Percentiles rank a stretch among this genome's conserved stretches.
These are phyloP conservation scores for Podospora pseudopauciseta DNA, from an alignment of 495 filamentous ascomycete genomes.

Conservation along the genomic window DNA sequence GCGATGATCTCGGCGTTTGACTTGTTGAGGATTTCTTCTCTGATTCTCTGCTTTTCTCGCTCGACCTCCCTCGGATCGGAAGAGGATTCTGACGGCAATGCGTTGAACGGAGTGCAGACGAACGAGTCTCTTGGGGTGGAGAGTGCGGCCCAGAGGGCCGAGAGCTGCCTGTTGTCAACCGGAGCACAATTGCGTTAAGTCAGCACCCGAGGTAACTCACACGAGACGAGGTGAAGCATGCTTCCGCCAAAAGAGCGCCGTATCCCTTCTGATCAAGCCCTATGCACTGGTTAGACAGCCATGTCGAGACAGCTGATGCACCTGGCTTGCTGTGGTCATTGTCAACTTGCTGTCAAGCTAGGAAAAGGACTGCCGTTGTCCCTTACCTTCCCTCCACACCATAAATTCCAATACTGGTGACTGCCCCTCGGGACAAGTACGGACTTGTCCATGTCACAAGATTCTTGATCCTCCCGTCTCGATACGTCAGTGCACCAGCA, in stretches of 20 bases:
- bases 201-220: conserved; percentile 17
- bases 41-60: conserved; percentile 40
- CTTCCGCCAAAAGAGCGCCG: conserved; percentile 41
- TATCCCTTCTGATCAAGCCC: conserved; percentile 39
- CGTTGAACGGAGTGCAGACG: conserved; percentile 43
- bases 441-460: conserved; percentile 50
- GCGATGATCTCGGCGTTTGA: conserved; percentile 34
- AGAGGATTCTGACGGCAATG: conserved; percentile 37
- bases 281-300: conserved; percentile 40
- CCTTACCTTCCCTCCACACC: conserved; percentile 45
- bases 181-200: too few relatives aligned
- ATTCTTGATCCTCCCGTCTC: conserved; percentile 44
- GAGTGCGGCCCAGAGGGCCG: conserved; percentile 44
- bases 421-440: conserved; percentile 32
- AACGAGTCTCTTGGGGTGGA: conserved; percentile 28
- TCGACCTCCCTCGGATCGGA: conserved; percentile 26
- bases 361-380: neutral
- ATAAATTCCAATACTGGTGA: conserved; percentile 42
- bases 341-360: neutral
- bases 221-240: conserved; percentile 35
- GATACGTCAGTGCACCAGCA: conserved; percentile 44
- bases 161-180: conserved; percentile 31
- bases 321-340: conserved; percentile 31
- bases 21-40: conserved; percentile 36
- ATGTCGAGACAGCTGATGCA: conserved; percentile 42